A percentile compares a stretch with the other conserved stretches of the same genome.
Conservation (phyloP, 352 stramenopile species). For the Pythium dissimile region DNA sequence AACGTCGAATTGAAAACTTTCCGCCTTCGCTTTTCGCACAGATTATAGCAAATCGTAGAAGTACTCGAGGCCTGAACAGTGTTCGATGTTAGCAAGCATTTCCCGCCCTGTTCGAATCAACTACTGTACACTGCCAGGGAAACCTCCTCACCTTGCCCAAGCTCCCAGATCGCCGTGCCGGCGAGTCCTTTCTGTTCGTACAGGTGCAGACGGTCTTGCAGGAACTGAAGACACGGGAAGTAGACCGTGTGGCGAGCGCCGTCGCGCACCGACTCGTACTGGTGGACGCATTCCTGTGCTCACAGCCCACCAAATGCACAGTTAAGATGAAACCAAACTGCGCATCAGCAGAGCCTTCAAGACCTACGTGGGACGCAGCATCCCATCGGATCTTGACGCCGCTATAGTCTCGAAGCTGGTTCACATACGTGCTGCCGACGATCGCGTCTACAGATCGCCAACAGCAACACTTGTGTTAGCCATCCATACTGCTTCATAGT, state of each 20-base stretch:
- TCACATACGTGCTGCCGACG: slow-evolving; percentile 18
- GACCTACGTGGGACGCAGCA: slow-evolving; percentile 18
- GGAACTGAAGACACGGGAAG: slow-evolving; percentile 81
- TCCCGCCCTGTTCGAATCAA: too few relatives aligned
- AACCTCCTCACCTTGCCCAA: slow-evolving; percentile 81
- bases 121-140: too few relatives aligned
- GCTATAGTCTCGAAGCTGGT: slow-evolving; percentile 11
- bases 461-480: neutral
- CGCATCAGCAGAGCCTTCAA: neutral
- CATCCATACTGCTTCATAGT: neutral
- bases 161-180: slow-evolving; percentile 70
- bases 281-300: slow-evolving; percentile 60
- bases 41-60: slow-evolving; percentile 69
- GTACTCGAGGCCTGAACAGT: slow-evolving; percentile 62
- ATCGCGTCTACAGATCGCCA: slow-evolving; percentile 25
- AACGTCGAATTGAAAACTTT: neutral
- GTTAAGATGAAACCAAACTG: too few relatives aligned
- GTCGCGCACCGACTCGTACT: slow-evolving; percentile 33
- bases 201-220: slow-evolving; percentile 60
- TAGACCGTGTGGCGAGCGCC: slow-evolving; percentile 48
- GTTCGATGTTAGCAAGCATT: neutral
- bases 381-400: slow-evolving; percentile 25
- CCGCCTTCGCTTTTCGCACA: too few relatives aligned
- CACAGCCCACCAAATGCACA: neutral
- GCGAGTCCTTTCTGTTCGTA: slow-evolving; percentile 41